phyloP scores from a whole-genome alignment of 1,139 yeast genomes.

The Pneumocystis wakefieldiae region DNA sequence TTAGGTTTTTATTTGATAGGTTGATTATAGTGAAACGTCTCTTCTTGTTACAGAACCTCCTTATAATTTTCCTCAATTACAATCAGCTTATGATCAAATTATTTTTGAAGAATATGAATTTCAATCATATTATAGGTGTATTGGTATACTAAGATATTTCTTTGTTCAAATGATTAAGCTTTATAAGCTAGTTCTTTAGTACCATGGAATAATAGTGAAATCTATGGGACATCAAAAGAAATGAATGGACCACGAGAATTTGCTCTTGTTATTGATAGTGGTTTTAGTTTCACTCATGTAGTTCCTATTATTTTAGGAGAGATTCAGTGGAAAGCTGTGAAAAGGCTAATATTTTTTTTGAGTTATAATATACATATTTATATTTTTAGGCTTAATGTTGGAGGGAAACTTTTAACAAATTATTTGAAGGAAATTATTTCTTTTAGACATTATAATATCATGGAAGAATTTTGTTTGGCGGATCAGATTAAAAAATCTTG shows the following conservation, averaged over 20 bases:
- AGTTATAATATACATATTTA: slow-evolving; percentile 1
- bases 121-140: slow-evolving; percentile 43
- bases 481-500: slow-evolving; percentile 75
- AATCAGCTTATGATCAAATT: slow-evolving; percentile 78
- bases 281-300: slow-evolving; percentile 76
- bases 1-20: background rate
- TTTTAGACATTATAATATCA: slow-evolving; percentile 82
- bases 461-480: slow-evolving; percentile 75
- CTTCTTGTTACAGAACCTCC: slow-evolving; percentile 64
- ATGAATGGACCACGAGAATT: slow-evolving; percentile 33
- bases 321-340: slow-evolving; percentile 64
- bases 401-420: slow-evolving; percentile 75
- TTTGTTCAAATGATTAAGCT: slow-evolving; percentile 9
- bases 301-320: slow-evolving; percentile 71
- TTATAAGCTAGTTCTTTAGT: slow-evolving; percentile 31
- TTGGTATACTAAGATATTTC: slow-evolving; percentile 4
- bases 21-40: slow-evolving; percentile 26
- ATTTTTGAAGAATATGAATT: slow-evolving; percentile 90
- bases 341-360: slow-evolving; percentile 30
- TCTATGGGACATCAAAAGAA: background rate
- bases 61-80: slow-evolving; percentile 65
- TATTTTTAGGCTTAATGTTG: slow-evolving; percentile 39
- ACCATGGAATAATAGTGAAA: slow-evolving; percentile 41
- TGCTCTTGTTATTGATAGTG: slow-evolving; percentile 70
- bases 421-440: slow-evolving; percentile 70